Base-by-base conservation (phyloP, 2,329 filamentous ascomycete genomes). In the Diaporthe vaccinii region DNA sequence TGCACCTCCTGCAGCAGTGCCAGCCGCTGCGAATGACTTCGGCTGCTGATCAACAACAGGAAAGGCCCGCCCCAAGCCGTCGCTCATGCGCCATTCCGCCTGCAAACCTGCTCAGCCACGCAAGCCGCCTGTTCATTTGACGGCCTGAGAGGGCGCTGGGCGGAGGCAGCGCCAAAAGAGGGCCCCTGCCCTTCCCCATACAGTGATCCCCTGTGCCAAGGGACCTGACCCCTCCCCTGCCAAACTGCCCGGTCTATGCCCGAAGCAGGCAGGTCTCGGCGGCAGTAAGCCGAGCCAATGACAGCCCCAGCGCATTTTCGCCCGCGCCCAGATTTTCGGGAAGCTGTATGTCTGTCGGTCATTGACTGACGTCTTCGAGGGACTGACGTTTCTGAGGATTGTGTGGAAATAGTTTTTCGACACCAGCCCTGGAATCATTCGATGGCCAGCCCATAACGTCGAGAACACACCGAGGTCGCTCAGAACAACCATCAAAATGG, bases 401-500 rank as follows among this genome's bases (percentile, higher is more conserved):
- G n/a, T 68, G 17, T 34, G 31, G 36, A 59, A 53, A 53, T 36
- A 39, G 31, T 55, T 25, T 5, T 53, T 28, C 34, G 31, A 55
- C 31, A 12, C 8, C 15, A 65, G n/a, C 31, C 22, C 46, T 53
- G 25, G 4, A 72, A 1, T 28, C 39, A 0, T 22, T 12, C 25
- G 4, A 65, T 34, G 58, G 58, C 25, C 36, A 34, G 46, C 9
- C 25, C 61, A 34, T 34, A 25, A 34, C 20, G 5, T 39, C 17
- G 20, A 14, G 9, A 4, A 61, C 17, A 5, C 22, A 20, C n/a
- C 14, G 7, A 22, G n/a, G 2, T 8, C 4, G 28, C 34, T 10
- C 14, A 28, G 15, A 6, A 15, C 12, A 20, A 22, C 49, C 44
- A 12, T 68, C 62, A 76, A 59, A 1, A 76, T 76, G 75, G 75